phyloP scores from a whole-genome alignment of 257 asterid genomes.

The Nicotiana tabacum region DNA sequence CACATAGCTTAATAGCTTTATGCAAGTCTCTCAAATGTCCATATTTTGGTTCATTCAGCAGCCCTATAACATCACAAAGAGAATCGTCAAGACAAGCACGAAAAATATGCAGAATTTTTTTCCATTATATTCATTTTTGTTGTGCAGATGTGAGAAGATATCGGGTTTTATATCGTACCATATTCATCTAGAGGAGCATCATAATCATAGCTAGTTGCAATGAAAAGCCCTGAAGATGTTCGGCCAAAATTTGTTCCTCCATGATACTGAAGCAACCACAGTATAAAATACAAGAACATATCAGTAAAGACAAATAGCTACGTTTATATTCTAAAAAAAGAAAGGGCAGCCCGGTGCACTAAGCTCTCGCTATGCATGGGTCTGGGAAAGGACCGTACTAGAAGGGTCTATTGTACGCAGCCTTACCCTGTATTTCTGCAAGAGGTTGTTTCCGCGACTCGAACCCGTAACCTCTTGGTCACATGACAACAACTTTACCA shows the following conservation, averaged over 20 bases:
- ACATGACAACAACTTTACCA: too few relatives aligned
- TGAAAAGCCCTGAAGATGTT: conserved; percentile 69
- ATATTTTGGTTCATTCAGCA: conserved; percentile 66
- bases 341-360: too few relatives aligned
- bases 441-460: too few relatives aligned
- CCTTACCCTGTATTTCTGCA: too few relatives aligned
- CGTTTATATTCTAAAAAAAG: background rate
- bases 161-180: conserved; percentile 34
- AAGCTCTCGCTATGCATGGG: too few relatives aligned
- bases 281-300: conserved; percentile 1
- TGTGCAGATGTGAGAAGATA: background rate
- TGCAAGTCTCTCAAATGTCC: conserved; percentile 81
- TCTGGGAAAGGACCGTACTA: too few relatives aligned
- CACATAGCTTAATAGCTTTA: conserved; percentile 81
- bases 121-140: background rate
- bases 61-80: conserved; percentile 36
- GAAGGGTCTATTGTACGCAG: too few relatives aligned
- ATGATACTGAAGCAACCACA: conserved; percentile 51
- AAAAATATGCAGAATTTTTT: background rate
- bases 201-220: conserved; percentile 83
- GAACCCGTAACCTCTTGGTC: too few relatives aligned
- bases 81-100: background rate
- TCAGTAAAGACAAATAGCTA: background rate
- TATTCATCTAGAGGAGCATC: conserved; percentile 94
- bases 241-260: conserved; percentile 94